A percentile compares a stretch with the other conserved stretches of the same genome.
These are phyloP conservation scores for Ustilago sp. DNA, from an alignment of 1,284 basidiomycete species.

Conservation along the genomic window DNA sequence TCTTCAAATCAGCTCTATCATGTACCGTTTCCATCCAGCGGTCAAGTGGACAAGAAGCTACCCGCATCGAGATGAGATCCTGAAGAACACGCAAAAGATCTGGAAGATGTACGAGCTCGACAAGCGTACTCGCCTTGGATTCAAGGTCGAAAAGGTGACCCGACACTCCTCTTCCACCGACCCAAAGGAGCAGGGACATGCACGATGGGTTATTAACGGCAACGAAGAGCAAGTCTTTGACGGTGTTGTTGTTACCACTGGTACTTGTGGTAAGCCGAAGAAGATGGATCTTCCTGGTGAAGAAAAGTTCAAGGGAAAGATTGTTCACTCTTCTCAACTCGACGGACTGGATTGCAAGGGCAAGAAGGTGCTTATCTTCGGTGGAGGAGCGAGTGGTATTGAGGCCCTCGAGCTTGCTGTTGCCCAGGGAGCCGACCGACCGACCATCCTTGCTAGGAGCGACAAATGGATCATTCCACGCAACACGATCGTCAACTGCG, in stretches of 20 bases:
- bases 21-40: constrained; percentile 69
- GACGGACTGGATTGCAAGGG: constrained; percentile 71
- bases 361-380: constrained; percentile 72
- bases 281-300: constrained; percentile 73
- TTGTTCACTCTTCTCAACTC: constrained; percentile 76
- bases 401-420: constrained; percentile 74
- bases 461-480: constrained; percentile 62
- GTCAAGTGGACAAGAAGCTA: constrained; percentile 69
- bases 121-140: constrained; percentile 73
- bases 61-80: constrained; percentile 75
- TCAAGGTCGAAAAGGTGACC: constrained; percentile 64
- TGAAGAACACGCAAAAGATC: constrained; percentile 74
- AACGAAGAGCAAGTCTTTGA: constrained; percentile 73
- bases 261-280: constrained; percentile 75
- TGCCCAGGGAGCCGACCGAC: constrained; percentile 72
- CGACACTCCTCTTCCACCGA: constrained; percentile 66
- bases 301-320: constrained; percentile 71
- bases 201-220: constrained; percentile 74
- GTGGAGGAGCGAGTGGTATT: constrained; percentile 76
- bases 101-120: constrained; percentile 76
- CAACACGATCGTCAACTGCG: constrained; percentile 74
- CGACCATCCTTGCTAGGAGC: constrained; percentile 73
- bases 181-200: constrained; percentile 69
- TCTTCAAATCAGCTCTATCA: constrained; percentile 75
- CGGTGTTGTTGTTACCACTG: constrained; percentile 74